These are phyloP conservation scores for Monosporascus sp. DNA, from an alignment of 2,329 filamentous ascomycete genomes.

Conservation along the genomic window DNA sequence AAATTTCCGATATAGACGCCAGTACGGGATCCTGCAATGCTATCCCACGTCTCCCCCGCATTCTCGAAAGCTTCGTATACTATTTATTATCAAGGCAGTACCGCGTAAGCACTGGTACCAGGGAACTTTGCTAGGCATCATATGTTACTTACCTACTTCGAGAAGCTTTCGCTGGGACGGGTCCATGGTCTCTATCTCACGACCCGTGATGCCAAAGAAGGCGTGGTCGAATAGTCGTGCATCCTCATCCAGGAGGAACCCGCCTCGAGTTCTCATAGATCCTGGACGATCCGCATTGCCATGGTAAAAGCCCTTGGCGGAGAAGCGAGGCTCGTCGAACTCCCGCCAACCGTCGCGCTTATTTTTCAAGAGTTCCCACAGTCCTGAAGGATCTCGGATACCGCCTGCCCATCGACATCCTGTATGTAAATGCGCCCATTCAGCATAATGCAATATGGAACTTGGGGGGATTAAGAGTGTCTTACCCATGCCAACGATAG, in stretches of 20 bases:
- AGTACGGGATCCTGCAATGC: constrained; percentile 9
- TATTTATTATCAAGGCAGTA: too few relatives aligned
- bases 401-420: too few relatives aligned
- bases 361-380: too few relatives aligned
- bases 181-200: constrained; percentile 28
- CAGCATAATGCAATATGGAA: too few relatives aligned
- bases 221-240: constrained; percentile 28
- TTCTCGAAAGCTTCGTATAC: constrained; percentile 29
- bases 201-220: constrained; percentile 29
- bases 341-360: too few relatives aligned
- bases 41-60: constrained; percentile 17
- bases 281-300: constrained; percentile 2
- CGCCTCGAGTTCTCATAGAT: constrained; percentile 3
- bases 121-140: too few relatives aligned
- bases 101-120: too few relatives aligned
- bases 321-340: not conserved
- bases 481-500: too few relatives aligned
- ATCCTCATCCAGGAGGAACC: constrained; percentile 23
- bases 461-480: too few relatives aligned
- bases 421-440: too few relatives aligned
- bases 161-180: constrained; percentile 29
- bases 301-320: constrained; percentile 3
- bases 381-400: too few relatives aligned
- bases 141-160: too few relatives aligned
- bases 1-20: constrained; percentile 26